phyloP scores from a whole-genome alignment of 2,329 filamentous ascomycete genomes.

The Madurella mycetomatis region DNA sequence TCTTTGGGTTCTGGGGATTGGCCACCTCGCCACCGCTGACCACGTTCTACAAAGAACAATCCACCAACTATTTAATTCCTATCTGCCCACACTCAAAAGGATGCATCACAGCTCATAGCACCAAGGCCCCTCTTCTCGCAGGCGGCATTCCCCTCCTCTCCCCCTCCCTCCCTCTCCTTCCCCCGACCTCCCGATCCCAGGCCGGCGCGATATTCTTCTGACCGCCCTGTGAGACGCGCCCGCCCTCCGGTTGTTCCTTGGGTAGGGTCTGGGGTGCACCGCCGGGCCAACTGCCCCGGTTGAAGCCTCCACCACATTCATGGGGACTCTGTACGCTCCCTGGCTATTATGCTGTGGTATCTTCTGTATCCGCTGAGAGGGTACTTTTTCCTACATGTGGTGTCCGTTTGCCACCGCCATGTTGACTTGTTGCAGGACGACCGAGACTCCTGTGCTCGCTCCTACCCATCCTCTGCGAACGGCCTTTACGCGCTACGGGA shows the following conservation, averaged over 20 bases:
- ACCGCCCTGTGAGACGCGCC: neutral
- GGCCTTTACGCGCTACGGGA: constrained; percentile 65
- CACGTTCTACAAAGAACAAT: too few species aligned
- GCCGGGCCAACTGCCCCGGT: neutral
- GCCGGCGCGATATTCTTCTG: neutral
- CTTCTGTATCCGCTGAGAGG: constrained; percentile 72
- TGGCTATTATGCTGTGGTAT: constrained; percentile 64
- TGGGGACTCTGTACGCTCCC: constrained; percentile 22
- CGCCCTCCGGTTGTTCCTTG: neutral
- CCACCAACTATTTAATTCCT: too few species aligned
- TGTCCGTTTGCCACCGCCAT: constrained; percentile 8
- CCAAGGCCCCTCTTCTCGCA: neutral
- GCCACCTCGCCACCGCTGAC: too few species aligned
- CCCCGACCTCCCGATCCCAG: neutral
- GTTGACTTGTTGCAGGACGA: constrained; percentile 52
- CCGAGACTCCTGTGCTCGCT: constrained; percentile 64
- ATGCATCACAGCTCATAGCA: constrained; percentile 4
- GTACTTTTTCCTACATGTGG: constrained; percentile 44
- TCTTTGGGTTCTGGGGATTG: too few species aligned
- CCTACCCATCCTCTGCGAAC: constrained; percentile 61
- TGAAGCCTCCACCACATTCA: neutral
- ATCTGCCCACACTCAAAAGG: neutral
- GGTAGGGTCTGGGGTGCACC: neutral
- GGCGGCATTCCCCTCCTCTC: neutral
- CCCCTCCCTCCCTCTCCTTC: neutral